Conservation (phyloP, 164 flowering plant species). For the Stephania japonica region DNA sequence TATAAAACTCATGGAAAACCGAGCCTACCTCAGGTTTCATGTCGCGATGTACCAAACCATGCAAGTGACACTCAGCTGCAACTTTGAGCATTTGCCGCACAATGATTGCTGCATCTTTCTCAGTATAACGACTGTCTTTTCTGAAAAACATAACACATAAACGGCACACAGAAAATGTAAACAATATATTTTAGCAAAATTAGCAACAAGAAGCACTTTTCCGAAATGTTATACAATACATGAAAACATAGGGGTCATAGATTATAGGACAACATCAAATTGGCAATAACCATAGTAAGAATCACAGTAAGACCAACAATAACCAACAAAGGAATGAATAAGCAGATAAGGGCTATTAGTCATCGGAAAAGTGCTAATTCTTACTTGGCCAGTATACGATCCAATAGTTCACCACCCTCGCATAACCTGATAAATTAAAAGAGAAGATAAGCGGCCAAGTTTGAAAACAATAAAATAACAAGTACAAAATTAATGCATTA, state of each 20-base stretch:
- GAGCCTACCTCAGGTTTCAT: conserved; percentile 94
- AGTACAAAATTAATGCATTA: not conserved
- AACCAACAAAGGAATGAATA: not conserved
- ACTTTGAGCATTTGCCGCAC: conserved; percentile 98
- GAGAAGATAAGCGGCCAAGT: not conserved
- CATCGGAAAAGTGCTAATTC: conserved; percentile 13
- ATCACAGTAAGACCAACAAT: not conserved
- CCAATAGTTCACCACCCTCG: conserved; percentile 96
- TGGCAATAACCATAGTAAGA: no score
- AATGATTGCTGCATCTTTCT: conserved; percentile 90
- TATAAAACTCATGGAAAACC: not conserved
- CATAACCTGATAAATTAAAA: conserved; percentile 57
- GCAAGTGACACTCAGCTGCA: conserved; percentile 94
- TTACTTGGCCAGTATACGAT: conserved; percentile 91
- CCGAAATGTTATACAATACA: not conserved
- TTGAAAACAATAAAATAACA: not conserved
- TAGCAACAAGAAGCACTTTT: not conserved
- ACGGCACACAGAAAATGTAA: not conserved
- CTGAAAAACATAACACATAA: conserved; percentile 34
- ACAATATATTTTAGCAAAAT: not conserved
- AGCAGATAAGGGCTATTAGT: not conserved
- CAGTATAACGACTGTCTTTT: conserved; percentile 90
- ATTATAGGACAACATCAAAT: no score
- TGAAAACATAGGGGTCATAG: not conserved
- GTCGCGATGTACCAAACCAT: conserved; percentile 97